These are phyloP conservation scores for Camelina laxa DNA, from an alignment of 345 rosid species.

Conservation along the genomic window DNA sequence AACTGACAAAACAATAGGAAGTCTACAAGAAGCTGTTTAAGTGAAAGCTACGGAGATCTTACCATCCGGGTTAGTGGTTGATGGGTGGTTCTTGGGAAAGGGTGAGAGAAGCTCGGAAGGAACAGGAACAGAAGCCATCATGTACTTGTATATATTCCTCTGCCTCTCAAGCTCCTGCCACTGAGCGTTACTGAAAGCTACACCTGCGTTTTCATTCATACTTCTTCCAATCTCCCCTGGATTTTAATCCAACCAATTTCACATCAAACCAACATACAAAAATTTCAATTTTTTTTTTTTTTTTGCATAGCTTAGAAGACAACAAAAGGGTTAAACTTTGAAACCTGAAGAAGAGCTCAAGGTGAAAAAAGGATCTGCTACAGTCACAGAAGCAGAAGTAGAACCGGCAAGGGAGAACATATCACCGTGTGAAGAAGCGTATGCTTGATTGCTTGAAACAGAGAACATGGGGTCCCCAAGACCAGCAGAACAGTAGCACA, in stretches of 20 bases:
- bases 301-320: neutral
- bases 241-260: constrained; percentile 7
- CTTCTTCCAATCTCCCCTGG: constrained; percentile 58
- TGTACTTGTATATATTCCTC: constrained; percentile 71
- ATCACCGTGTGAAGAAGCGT: constrained; percentile 33
- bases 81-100: constrained; percentile 24
- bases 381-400: constrained; percentile 44
- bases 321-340: constrained; percentile 44
- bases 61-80: constrained; percentile 39
- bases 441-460: constrained; percentile 51
- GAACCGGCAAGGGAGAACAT: constrained; percentile 52
- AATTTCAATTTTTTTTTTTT: neutral
- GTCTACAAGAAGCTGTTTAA: constrained; percentile 2
- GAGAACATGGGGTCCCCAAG: constrained; percentile 52
- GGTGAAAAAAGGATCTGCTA: constrained; percentile 46
- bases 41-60: constrained; percentile 3
- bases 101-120: constrained; percentile 67
- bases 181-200: constrained; percentile 77
- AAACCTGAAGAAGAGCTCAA: constrained; percentile 51
- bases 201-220: constrained; percentile 47
- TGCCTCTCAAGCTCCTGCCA: constrained; percentile 88
- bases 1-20: constrained; percentile 42
- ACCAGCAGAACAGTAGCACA: constrained; percentile 42
- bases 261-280: constrained; percentile 7
- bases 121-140: constrained; percentile 78